Percentiles rank a stretch among this genome's conserved stretches.
Evolutionary conservation across 306 rosid species (phyloP).

Genomic region (Notholithocarpus densiflorus): DNA sequence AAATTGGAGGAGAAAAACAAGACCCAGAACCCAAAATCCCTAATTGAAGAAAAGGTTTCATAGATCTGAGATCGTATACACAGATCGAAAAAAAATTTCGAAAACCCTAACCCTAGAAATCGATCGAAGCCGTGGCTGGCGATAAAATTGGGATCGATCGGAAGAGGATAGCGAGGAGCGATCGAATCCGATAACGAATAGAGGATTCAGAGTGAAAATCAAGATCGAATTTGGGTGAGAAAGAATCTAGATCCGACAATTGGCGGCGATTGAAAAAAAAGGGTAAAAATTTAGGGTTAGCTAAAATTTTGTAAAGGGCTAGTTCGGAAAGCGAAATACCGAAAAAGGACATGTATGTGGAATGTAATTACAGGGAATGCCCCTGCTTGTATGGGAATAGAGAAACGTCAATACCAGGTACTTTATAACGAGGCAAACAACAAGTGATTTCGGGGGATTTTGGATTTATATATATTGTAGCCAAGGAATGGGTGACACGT

Average conservation of each 20-base stretch:
- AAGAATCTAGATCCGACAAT: constrained; percentile 47
- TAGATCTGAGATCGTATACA: constrained; percentile 33
- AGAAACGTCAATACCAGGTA: constrained; percentile 24
- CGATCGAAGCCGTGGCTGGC: constrained; percentile 6
- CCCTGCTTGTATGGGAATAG: constrained; percentile 22
- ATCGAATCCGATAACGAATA: not conserved
- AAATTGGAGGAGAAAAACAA: not conserved
- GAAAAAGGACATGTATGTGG: constrained; percentile 51
- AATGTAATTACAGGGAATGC: constrained; percentile 37
- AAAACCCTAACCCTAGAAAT: constrained; percentile 50
- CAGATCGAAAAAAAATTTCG: constrained; percentile 33
- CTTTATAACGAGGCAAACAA: constrained; percentile 31
- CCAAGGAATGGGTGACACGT: constrained; percentile 27
- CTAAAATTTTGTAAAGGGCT: constrained; percentile 20
- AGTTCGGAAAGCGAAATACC: constrained; percentile 29
- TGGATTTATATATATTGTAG: constrained; percentile 20
- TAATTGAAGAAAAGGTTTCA: not conserved
- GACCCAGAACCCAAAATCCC: constrained; percentile 20
- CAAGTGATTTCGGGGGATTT: not conserved
- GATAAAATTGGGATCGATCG: constrained; percentile 33
- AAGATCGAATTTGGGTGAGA: constrained; percentile 29
- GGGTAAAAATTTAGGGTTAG: constrained; percentile 53
- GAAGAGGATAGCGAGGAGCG: constrained; percentile 14
- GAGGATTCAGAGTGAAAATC: not conserved
- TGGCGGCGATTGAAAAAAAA: constrained; percentile 52